Percentiles rank a stretch among this genome's conserved stretches.
These are phyloP conservation scores for Acidomyces sp. DNA, from an alignment of 495 filamentous ascomycete species.

Conservation along the genomic window DNA sequence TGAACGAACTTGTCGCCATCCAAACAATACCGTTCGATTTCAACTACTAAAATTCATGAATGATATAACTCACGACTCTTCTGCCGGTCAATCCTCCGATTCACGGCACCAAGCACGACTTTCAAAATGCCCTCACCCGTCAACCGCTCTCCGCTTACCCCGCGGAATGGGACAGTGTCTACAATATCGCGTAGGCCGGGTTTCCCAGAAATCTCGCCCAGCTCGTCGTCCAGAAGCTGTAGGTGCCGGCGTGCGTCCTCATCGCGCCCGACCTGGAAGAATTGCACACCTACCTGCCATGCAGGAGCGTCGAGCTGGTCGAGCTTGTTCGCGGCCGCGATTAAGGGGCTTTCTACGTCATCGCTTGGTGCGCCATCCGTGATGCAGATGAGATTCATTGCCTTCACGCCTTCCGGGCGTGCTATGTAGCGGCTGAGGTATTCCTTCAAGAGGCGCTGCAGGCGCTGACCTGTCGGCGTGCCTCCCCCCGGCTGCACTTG, in stretches of 20 bases:
- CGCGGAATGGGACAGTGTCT: constrained; percentile 72
- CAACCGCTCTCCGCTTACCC: constrained; percentile 31
- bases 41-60: too few relatives aligned
- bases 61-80: constrained; percentile 22
- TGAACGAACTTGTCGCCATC: too few relatives aligned
- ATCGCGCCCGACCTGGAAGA: constrained; percentile 89
- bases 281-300: constrained; percentile 89
- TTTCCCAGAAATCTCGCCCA: constrained; percentile 38
- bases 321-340: constrained; percentile 51
- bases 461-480: constrained; percentile 64
- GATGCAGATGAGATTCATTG: constrained; percentile 85
- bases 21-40: too few relatives aligned
- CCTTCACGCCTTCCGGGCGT: constrained; percentile 47
- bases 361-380: constrained; percentile 84
- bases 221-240: constrained; percentile 63
- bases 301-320: constrained; percentile 60
- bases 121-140: constrained; percentile 68
- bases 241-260: constrained; percentile 48
- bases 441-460: constrained; percentile 59
- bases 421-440: constrained; percentile 41
- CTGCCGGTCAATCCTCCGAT: constrained; percentile 45
- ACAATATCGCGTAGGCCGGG: constrained; percentile 73
- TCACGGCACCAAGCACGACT: constrained; percentile 58
- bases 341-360: constrained; percentile 61
- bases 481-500: constrained; percentile 47